Evolutionary conservation across 1,284 basidiomycete genomes (phyloP), one percentile per base, ranked within the genome.

Genomic region (Melampsora larici-populina): DNA sequence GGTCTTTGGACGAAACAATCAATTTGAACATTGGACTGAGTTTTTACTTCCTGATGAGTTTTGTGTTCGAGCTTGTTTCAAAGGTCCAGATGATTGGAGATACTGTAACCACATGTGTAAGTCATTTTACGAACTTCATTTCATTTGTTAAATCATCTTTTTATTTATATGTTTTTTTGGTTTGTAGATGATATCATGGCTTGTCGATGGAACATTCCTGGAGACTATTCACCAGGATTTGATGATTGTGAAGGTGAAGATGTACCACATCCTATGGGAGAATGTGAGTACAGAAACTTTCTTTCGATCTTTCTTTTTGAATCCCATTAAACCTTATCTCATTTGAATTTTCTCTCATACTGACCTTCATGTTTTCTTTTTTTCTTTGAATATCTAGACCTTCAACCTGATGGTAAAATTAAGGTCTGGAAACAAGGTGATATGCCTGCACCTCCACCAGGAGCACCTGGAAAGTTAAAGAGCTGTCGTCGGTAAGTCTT

Each of bases 61-160:
- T 24, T 76, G 74, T 49, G 58, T 76, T 1, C 65, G 74, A 26
- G 74, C 74, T 29, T 76, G 74, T 29, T 76, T 68, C 55, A 68
- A 68, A 24, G 74, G 74, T 26, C 65, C 65, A 18, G 64, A 76
- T 29, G 74, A 49, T 17, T 76, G 74, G 74, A 76, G 64, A 68
- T 76, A 76, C 55, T 76, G 74, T 55, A 76, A 76, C 58, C 74
- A 76, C 51, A 69, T 76, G 13, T 76, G 72, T 74, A 40, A 31
- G 70, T 48, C 0, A 26, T 4, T 24, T 9, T 24, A 24, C 15
- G 24, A 24, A 60, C 3, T 17, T 26, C 17, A 17, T 17, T 13
- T 46, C 43, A 1, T 46, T 4, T 46, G 5, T 9, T 13, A 43
- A 55, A 17, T 21, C 1, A 7, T 55, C 21, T 60, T 60, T 31